Evolutionary conservation across 2,329 filamentous ascomycete species (phyloP), one percentile per base, ranked within the genome.

Genomic region (Zymoseptoria brevis): DNA sequence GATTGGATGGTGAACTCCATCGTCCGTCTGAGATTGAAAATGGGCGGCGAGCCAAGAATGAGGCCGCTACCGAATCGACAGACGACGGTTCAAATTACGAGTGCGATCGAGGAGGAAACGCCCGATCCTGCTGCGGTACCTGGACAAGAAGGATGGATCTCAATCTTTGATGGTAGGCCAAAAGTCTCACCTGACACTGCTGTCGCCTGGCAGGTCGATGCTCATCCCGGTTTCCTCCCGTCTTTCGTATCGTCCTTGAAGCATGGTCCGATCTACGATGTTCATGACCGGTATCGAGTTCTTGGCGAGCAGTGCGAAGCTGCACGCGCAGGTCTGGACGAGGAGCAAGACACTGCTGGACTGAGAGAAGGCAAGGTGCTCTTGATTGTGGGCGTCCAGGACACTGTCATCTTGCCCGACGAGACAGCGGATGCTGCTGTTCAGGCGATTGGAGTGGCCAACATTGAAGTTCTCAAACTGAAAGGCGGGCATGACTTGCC

Each of bases 231-330:
- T 0, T 92, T 90, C 67, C 76, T 90, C 4, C 76, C 78, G 2
- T 82, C 88, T 0, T 91, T 91, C 67, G 81, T 90, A 67, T 88
- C 84, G 59, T 85, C 82, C 29, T 86, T 93, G 65, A 80, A 85
- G 19, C 75, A 87, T 67, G 86, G 85, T 1, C 89, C 89, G 0
- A 84, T 92, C 21, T 83, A 86, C 62, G 80, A 81, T 11, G 81
- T 87, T 63, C 80, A 84, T 57, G 76, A 78, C 45, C 77, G 83
- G 50, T 93, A 88, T 88, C 70, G 70, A 22, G 73, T 77, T 1
- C 76, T 91, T 30, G 79, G 81, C 0, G 68, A 73, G 13, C 71
- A 80, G 41, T 74, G 88, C 19, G 72, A 74, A 9, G 69, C 70
- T 52, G 74, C 79, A 64, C 77, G 74, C 52, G 67, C 67, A 19